Evolutionary conservation across 164 flowering plant genomes (phyloP).

Genomic region (Santalum album): DNA sequence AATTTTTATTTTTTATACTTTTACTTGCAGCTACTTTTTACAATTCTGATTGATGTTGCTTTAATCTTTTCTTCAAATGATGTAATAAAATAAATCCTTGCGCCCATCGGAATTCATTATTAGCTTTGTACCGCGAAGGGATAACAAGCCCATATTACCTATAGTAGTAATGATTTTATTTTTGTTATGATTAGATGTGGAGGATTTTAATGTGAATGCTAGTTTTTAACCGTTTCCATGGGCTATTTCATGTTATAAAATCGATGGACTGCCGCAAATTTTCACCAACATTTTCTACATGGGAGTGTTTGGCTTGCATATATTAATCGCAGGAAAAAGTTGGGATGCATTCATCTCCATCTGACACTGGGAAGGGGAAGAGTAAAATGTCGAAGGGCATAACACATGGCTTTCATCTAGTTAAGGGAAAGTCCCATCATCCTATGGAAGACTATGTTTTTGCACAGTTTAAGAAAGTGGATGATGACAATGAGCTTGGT

Average conservation of each 20-base stretch:
- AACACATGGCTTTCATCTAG: constrained; percentile 75
- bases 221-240: background rate
- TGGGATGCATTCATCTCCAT: constrained; percentile 44
- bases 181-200: too few species aligned
- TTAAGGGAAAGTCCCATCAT: constrained; percentile 70
- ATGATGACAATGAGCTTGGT: constrained; percentile 67
- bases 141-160: too few species aligned
- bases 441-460: constrained; percentile 85
- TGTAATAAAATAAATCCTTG: too few species aligned
- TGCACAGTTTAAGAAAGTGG: constrained; percentile 74
- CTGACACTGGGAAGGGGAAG: constrained; percentile 85
- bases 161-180: too few species aligned
- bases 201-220: too few species aligned
- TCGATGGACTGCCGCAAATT: background rate
- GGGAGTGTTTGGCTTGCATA: background rate
- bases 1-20: too few species aligned
- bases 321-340: constrained; percentile 54
- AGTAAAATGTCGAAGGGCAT: constrained; percentile 62
- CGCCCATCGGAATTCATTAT: too few species aligned
- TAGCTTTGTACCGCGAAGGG: too few species aligned
- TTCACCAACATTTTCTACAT: background rate
- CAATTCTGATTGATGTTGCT: too few species aligned
- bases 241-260: background rate
- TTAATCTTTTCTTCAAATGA: too few species aligned
- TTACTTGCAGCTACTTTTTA: too few species aligned